Base-by-base conservation (phyloP, 164 flowering plant genomes). In the Sedum album region DNA sequence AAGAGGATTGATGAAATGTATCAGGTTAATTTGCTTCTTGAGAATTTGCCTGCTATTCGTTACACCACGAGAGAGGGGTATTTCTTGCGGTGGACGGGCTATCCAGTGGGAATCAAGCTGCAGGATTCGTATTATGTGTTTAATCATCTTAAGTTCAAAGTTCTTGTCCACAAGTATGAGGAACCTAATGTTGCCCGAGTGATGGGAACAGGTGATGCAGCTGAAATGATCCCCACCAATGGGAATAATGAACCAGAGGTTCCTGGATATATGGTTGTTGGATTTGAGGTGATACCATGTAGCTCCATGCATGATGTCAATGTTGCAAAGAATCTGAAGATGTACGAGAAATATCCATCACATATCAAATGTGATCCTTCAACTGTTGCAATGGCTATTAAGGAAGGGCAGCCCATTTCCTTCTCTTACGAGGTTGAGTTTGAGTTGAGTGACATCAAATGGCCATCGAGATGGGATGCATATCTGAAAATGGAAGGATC, bases 1-100 rank as follows among this genome's bases (percentile, higher is more conserved):
- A 62, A 62, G 39, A 62, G 66, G 66, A 62, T 62, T 62, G 66
- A 62, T 62, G 66, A 62, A n/a, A 62, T 62, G 66, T 62, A 62
- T 62, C 66, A 62, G 66, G 66, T 62, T 18, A 62, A 62, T 62
- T 62, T 62, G 66, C 35, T 62, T 62, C 66, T 62, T 15, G 66
- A 62, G 38, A 62, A 62, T 62, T 31, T 62, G n/a, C 66, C 66
- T 62, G 66, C 66, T 4, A 62, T 62, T 62, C 66, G 66, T 0
- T 62, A 62, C 21, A 62, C 66, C 10, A 62, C 35, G 3, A 62
- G 31, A n/a, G 66, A 62, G 31, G 66, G 66, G 23, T 62, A 62
- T 62, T 62, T 30, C 10, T n/a, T 62, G 23, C 66, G 66, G 6
- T 62, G 66, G 66, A 62, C 66, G 10, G 66, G 66, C 14, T 62